Base-by-base conservation (phyloP, 495 filamentous ascomycete genomes). In the Cercophora scortea region DNA sequence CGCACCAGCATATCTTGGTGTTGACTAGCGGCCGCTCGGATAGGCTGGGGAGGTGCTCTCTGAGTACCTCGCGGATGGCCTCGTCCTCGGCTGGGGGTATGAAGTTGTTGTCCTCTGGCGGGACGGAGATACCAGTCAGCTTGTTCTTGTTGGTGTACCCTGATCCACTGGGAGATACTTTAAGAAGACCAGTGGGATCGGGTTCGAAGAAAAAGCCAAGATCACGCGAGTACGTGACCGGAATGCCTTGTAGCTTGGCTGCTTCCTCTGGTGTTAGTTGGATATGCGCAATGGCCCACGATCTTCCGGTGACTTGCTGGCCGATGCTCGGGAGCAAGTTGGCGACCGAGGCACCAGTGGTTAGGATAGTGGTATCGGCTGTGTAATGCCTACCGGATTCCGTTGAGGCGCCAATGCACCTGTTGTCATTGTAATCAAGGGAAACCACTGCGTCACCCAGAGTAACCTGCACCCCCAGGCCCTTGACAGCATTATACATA, bases 191-290 rank as follows among this genome's bases (percentile, higher is more conserved):
- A 0, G 77, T 79, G 1, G 67, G 72, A 56, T 81, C 78, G 0
- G 79, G 79, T 55, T 82, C 79, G 49, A 82, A 84, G 59, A 81
- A 79, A 65, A 81, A 82, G 0, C 78, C 79, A 13, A 82, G 60
- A 61, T 81, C 78, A 10, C 79, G 71, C 8, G 68, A 72, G 49
- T 80, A 78, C 4, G 71, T 77, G 1, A 80, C 74, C 0, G 80
- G 78, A 44, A 81, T 79, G 15, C 76, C 75, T 8, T 72, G 70
- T 6, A 84, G 66, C 12, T 55, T 51, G 3, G 68, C 70, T 2
- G 73, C 74, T 61, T 83, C 80, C 6, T 68, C 68, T 19, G 72
- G 67, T 0, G 70, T 79, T 6, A 83, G 69, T 54, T 77, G 74
- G 9, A 82, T 67, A 59, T 82, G 78, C 2, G 71, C 78, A 11